Conservation (phyloP, 441 rosid genomes). For the Populus hybrid region DNA sequence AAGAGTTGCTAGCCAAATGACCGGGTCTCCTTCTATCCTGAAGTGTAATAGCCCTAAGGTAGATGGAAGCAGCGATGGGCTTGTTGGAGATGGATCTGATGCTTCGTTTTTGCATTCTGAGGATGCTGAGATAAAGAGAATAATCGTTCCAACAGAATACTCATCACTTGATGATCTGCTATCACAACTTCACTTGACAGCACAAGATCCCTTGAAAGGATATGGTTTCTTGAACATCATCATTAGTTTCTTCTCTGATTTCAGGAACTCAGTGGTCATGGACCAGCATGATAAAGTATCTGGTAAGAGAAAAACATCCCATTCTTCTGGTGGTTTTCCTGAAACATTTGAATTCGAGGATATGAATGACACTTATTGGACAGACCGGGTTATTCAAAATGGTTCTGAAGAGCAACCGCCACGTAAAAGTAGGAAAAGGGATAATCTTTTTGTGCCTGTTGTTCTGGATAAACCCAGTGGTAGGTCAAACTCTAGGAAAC, state of each 20-base stretch:
- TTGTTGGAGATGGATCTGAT: slow-evolving; percentile 42
- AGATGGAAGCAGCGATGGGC: slow-evolving; percentile 26
- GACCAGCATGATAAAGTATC: slow-evolving; percentile 41
- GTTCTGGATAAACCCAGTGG: slow-evolving; percentile 50
- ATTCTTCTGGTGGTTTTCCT: slow-evolving; percentile 33
- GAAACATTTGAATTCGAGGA: slow-evolving; percentile 94
- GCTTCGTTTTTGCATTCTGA: slow-evolving; percentile 28
- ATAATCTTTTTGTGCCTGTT: slow-evolving; percentile 49
- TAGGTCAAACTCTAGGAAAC: slow-evolving; percentile 58
- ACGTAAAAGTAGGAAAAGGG: slow-evolving; percentile 39
- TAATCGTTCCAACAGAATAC: slow-evolving; percentile 35
- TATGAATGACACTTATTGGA: slow-evolving; percentile 94
- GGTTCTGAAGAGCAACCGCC: slow-evolving; percentile 79
- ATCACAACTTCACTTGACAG: slow-evolving; percentile 63
- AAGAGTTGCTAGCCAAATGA: slow-evolving; percentile 90
- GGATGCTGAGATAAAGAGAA: slow-evolving; percentile 37
- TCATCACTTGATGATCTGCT: slow-evolving; percentile 62
- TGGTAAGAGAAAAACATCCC: slow-evolving; percentile 44
- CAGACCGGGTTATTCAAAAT: slow-evolving; percentile 82
- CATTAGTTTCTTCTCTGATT: slow-evolving; percentile 68
- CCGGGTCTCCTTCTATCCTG: slow-evolving; percentile 61
- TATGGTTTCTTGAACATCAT: slow-evolving; percentile 42
- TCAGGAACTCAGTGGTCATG: slow-evolving; percentile 54
- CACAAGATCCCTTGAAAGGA: slow-evolving; percentile 54
- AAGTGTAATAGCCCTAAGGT: slow-evolving; percentile 43